phyloP scores from a whole-genome alignment of 345 rosid species.

The Kernera saxatilis region DNA sequence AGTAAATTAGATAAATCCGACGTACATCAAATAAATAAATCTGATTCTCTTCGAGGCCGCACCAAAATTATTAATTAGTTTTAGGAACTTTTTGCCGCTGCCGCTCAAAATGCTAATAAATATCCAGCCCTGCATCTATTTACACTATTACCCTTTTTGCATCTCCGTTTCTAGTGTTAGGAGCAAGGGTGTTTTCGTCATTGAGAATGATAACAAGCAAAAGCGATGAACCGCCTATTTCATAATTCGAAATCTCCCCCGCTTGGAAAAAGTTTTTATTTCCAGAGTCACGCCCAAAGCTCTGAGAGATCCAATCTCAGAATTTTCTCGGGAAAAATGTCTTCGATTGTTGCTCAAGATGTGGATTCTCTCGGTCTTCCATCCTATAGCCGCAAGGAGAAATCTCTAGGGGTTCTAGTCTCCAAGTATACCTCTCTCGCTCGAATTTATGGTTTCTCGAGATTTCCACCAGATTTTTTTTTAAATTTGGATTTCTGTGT shows the following conservation, averaged over 20 bases:
- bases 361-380: slow-evolving; percentile 36
- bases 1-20: no score
- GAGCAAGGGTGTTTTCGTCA: not conserved
- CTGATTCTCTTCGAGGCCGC: no score
- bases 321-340: not conserved
- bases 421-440: slow-evolving; percentile 40
- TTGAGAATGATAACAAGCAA: not conserved
- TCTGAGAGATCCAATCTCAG: not conserved
- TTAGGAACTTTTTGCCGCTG: not conserved
- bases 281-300: not conserved
- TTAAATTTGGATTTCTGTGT: not conserved
- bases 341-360: slow-evolving; percentile 20
- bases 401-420: slow-evolving; percentile 74
- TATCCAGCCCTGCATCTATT: not conserved
- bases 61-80: no score
- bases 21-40: no score
- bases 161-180: not conserved
- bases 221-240: not conserved
- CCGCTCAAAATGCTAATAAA: not conserved
- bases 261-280: not conserved
- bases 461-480: slow-evolving; percentile 2
- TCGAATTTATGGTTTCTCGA: not conserved
- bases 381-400: slow-evolving; percentile 67
- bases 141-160: not conserved
- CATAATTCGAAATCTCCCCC: slow-evolving; percentile 21